phyloP scores from a whole-genome alignment of 108 stramenopile genomes.

The Cyclostephanos tholiformis region DNA sequence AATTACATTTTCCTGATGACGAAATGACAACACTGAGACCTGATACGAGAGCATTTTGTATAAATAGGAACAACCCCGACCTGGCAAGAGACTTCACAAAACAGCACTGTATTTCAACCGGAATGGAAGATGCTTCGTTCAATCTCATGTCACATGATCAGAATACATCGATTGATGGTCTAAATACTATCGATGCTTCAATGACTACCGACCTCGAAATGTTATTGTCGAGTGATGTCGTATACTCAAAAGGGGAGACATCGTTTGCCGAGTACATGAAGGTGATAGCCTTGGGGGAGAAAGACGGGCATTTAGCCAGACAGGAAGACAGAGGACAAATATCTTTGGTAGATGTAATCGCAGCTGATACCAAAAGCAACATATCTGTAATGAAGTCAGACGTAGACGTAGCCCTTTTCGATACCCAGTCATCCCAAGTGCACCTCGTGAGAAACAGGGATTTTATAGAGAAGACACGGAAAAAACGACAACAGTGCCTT shows the following conservation, averaged over 20 bases:
- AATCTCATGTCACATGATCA: background rate
- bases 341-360: conserved; percentile 31
- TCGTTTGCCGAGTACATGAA: background rate
- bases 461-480: conserved; percentile 42
- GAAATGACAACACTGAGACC: too few relatives aligned
- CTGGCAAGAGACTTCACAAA: background rate
- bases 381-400: conserved; percentile 34
- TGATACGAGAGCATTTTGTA: too few relatives aligned
- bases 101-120: background rate
- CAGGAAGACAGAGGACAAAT: background rate
- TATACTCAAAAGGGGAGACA: background rate
- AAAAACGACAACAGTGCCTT: conserved; percentile 34
- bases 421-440: conserved; percentile 23
- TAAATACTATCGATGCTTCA: background rate
- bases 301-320: background rate
- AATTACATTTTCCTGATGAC: too few relatives aligned
- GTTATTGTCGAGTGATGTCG: background rate
- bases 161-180: background rate
- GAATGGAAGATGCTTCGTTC: background rate
- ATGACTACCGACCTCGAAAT: background rate
- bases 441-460: conserved; percentile 33
- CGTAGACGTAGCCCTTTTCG: conserved; percentile 23
- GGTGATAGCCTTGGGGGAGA: background rate
- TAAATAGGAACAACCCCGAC: background rate
- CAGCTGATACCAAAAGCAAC: conserved; percentile 26